Evolutionary conservation across 768 basidiomycete genomes (phyloP), one percentile per base, ranked within the genome.

Genomic region (Ramaria sp.): DNA sequence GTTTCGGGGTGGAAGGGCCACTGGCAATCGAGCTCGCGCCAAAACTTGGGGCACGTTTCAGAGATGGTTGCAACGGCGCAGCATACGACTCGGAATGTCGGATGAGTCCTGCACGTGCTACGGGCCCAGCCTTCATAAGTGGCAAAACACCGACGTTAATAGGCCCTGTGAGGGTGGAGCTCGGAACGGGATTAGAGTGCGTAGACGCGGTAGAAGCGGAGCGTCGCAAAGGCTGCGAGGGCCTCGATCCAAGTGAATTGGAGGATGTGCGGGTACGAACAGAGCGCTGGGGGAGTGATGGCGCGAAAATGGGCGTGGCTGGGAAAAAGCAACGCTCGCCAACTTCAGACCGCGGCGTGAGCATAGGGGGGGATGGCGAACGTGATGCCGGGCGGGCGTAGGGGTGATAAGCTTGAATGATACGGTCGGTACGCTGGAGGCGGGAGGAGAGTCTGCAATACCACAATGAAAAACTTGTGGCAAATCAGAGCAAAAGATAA

Each of bases 291-390:
- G 68, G 20, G 79, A 78, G 61, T 76, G 78, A 53, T 83, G 73
- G 84, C 0, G 82, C 78, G 0, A 82, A 84, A 64, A 81, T 84
- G 0, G 84, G 79, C 0, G 82, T 82, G 3, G 83, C 82, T 0
- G 81, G 75, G 53, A 71, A n/a, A n/a, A n/a, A 45, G 57, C 75
- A 55, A 78, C 73, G 55, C 77, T 66, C 68, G 38, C 75, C 75
- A 45, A 76, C 76, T 68, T 62, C 66, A 56, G 70, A 65, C 60
- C 50, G 46, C 42, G 58, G 59, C 59, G 46, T 54, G 38, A 54
- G 46, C 31, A 27, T 63, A 30, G 59, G 62, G 43, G 69, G 65
- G 34, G 68, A 63, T 59, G 73, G 76, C 47, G 71, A 66, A 34
- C 76, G 75, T 15, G 59, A 47, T 12, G 64, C 66, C 1, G 71